Evolutionary conservation across 345 rosid genomes (phyloP).

Genomic region (Hibiscus tridactylites): DNA sequence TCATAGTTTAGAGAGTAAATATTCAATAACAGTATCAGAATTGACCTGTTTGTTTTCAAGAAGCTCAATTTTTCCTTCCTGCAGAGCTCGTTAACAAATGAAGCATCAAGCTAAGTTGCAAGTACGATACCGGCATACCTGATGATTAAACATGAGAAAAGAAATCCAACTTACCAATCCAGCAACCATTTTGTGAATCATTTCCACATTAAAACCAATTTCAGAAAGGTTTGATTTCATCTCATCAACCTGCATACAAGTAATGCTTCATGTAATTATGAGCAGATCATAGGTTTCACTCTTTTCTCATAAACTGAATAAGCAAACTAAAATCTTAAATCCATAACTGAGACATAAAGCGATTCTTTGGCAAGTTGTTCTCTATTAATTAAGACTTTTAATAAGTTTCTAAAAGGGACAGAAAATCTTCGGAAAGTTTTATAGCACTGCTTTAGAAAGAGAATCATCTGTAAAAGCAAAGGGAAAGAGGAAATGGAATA

Average conservation of each 20-base stretch:
- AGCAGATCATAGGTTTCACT: not conserved
- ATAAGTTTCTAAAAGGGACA: not conserved
- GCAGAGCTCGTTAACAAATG: slow-evolving; percentile 22
- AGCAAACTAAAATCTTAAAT: not conserved
- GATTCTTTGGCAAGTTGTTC: not conserved
- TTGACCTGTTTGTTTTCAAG: slow-evolving; percentile 76
- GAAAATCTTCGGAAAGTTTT: not conserved
- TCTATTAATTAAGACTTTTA: not conserved
- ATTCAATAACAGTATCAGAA: slow-evolving; percentile 1
- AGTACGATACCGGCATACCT: not conserved
- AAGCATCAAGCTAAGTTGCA: slow-evolving; percentile 12
- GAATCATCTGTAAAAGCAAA: not conserved
- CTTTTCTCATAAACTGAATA: not conserved
- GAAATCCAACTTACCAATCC: slow-evolving; percentile 58
- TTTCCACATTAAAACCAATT: slow-evolving; percentile 66
- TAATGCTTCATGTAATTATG: slow-evolving; percentile 13
- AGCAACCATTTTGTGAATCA: slow-evolving; percentile 58
- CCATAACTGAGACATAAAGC: not conserved
- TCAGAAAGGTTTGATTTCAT: slow-evolving; percentile 67
- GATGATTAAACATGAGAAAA: not conserved
- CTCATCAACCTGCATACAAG: slow-evolving; percentile 49
- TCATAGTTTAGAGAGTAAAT: not conserved
- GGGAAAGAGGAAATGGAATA: not conserved
- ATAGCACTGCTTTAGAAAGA: not conserved
- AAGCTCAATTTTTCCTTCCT: slow-evolving; percentile 79